Base-by-base conservation (phyloP, 768 basidiomycete species). In the Imleria badia region DNA sequence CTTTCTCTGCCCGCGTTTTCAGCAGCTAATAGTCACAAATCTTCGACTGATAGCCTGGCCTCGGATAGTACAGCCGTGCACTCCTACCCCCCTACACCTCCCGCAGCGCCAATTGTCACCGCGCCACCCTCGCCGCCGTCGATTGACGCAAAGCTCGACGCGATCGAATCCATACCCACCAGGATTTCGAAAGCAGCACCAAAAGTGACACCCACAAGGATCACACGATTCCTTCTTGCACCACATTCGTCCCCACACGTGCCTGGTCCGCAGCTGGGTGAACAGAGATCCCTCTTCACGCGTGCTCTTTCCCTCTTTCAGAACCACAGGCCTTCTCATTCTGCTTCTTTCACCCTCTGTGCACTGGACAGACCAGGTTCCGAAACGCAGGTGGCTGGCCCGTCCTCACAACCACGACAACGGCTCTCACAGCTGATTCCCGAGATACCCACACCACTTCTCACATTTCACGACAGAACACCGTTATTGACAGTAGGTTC, bases 381-480 rank as follows among this genome's bases (percentile, higher is more conserved):
- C 14, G 48, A 43, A 15, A 52, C 52, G 1, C 61, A 69, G 12
- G 15, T 54, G 31, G 38, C 60, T 52, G 51, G 48, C 38, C 50
- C 72, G 46, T 66, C 68, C 4, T 50, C 53, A 20, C 66, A 68
- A 26, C 47, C 63, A 6, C 69, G 38, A 22, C 63, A 49, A 30
- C 64, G 55, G 30, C 56, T 61, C 10, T 55, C 54, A 20, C 65
- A 56, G 48, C 51, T 63, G 23, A 60, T 64, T 51, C 59, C 69
- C 9, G 57, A 64, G 19, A 59, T 67, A 17, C 74, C 78, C 19
- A 69, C 73, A 1, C 79, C 84, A 5, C 70, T 91, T 14, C 73
- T 90, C 14, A 78, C 78, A 1, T 91, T 89, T 68, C 81, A 84
- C 51, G 90, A 92, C 65, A 82, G 73, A 34, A 91, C 90, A 3